Evolutionary conservation across 2,329 filamentous ascomycete species (phyloP).

Genomic region (Peltaster fructicola): DNA sequence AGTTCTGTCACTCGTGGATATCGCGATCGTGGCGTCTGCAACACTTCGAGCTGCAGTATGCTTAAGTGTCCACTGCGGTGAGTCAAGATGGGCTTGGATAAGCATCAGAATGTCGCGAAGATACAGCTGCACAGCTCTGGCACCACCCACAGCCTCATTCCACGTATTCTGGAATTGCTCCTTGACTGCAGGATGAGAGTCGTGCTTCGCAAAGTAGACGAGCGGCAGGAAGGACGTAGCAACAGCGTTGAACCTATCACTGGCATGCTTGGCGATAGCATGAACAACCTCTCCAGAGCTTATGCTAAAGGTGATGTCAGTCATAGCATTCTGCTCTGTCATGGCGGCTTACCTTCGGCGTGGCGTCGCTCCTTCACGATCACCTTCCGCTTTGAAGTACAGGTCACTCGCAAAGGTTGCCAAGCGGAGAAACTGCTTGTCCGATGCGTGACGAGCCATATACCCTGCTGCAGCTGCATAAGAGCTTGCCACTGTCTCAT

Average conservation of each 20-base stretch:
- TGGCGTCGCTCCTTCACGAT: conserved; percentile 26
- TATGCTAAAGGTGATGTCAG: conserved; percentile 33
- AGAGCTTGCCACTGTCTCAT: conserved; percentile 79
- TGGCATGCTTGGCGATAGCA: conserved; percentile 68
- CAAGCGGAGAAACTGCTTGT: conserved; percentile 38
- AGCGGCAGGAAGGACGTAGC: conserved; percentile 66
- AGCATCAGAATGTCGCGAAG: conserved; percentile 63
- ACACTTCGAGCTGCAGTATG: conserved; percentile 72
- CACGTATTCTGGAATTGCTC: conserved; percentile 74
- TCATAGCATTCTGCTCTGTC: not conserved
- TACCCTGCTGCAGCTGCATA: conserved; percentile 82
- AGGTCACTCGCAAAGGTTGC: conserved; percentile 43
- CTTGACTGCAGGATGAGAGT: conserved; percentile 61
- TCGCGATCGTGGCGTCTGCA: conserved; percentile 51
- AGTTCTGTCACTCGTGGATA: conserved; percentile 33
- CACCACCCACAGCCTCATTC: conserved; percentile 77
- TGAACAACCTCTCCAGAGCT: conserved; percentile 71
- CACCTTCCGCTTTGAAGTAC: conserved; percentile 71
- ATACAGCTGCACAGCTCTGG: conserved; percentile 65
- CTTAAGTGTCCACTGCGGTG: conserved; percentile 75
- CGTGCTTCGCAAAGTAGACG: conserved; percentile 72
- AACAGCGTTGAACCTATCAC: conserved; percentile 69
- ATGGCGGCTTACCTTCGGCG: conserved; percentile 6
- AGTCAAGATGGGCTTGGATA: conserved; percentile 50
- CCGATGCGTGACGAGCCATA: conserved; percentile 48